phyloP scores from a whole-genome alignment of 129 eudicot genomes.

The Lactuca sativa region DNA sequence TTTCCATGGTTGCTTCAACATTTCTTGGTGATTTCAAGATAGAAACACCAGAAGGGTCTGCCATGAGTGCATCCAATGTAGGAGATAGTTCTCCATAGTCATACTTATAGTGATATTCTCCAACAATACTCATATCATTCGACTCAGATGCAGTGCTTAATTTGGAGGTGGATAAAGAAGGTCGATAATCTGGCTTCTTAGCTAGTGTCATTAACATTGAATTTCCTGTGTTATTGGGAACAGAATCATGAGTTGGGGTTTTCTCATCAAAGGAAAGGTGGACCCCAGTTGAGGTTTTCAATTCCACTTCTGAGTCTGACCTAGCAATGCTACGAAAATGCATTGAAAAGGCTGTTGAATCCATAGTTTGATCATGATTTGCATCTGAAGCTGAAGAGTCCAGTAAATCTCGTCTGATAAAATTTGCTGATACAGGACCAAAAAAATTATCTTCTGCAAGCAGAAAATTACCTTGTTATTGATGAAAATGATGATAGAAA shows the following conservation, averaged over 20 bases:
- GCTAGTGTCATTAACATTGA: slow-evolving; percentile 62
- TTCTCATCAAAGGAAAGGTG: slow-evolving; percentile 72
- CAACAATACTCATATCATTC: slow-evolving; percentile 88
- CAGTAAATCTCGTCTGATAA: slow-evolving; percentile 60
- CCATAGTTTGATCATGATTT: slow-evolving; percentile 85
- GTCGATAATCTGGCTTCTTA: slow-evolving; percentile 38
- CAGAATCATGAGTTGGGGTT: slow-evolving; percentile 45
- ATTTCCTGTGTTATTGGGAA: slow-evolving; percentile 37
- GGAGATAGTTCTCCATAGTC: slow-evolving; percentile 77
- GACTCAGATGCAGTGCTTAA: slow-evolving; percentile 41
- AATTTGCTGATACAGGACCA: slow-evolving; percentile 86
- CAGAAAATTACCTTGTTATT: slow-evolving; percentile 12
- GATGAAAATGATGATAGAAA: neutral
- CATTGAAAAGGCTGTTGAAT: slow-evolving; percentile 92
- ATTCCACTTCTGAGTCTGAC: slow-evolving; percentile 72
- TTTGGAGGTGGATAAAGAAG: slow-evolving; percentile 38
- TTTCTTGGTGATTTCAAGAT: slow-evolving; percentile 34
- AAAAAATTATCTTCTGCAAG: slow-evolving; percentile 76
- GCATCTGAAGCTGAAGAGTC: slow-evolving; percentile 66
- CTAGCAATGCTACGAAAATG: slow-evolving; percentile 83
- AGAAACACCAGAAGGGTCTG: slow-evolving; percentile 29
- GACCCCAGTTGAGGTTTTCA: slow-evolving; percentile 61
- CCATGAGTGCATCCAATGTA: slow-evolving; percentile 44
- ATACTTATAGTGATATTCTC: slow-evolving; percentile 51
- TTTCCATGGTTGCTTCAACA: slow-evolving; percentile 24